Base-by-base conservation (phyloP, 176 grass and related monocot species). In the Oryza glumipatula region DNA sequence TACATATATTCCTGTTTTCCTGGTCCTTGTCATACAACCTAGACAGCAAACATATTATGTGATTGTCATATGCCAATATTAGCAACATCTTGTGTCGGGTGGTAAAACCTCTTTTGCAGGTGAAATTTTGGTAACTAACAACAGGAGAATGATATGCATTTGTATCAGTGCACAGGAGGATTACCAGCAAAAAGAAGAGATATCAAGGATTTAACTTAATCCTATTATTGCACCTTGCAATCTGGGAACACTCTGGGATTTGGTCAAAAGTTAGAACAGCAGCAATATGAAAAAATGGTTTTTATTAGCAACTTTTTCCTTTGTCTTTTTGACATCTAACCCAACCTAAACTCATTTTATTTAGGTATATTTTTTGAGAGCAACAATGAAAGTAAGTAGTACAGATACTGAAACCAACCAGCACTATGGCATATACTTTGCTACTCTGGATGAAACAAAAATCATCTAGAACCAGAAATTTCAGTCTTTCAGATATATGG, bases 341-440 rank as follows among this genome's bases (percentile, higher is more conserved):
- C 48, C 4, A 14, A 4, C 13, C 48, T 48, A 80, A 80, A 33
- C 45, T n/a, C 45, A 58, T 74, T 74, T 56, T 75, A 74, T 74
- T 74, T 41, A 80, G 56, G 47, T 24, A 61, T 70, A 76, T 61
- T 24, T 76, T 60, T 68, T 35, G 60, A 54, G 71, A 69, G 17
- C 68, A 22, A 48, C 9, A 44, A 68, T 44, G 23, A 30, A 32
- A 74, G 70, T 69, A 68, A 11, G 16, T 46, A 10, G 0, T 68
- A 21, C 41, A 72, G 76, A 67, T 9, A 11, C 47, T 39, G 7
- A 43, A 43, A 60, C 41, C 75, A 54, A 8, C 33, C 0, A 41
- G 8, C 6, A 49, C 15, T 69, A 9, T 67, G 28, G 38, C 33
- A 76, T 54, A 11, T 24, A 52, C 36, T 38, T 65, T 70, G 46